Base-by-base conservation (phyloP, 2,329 filamentous ascomycete species). In the Pyrenochaeta sp. region DNA sequence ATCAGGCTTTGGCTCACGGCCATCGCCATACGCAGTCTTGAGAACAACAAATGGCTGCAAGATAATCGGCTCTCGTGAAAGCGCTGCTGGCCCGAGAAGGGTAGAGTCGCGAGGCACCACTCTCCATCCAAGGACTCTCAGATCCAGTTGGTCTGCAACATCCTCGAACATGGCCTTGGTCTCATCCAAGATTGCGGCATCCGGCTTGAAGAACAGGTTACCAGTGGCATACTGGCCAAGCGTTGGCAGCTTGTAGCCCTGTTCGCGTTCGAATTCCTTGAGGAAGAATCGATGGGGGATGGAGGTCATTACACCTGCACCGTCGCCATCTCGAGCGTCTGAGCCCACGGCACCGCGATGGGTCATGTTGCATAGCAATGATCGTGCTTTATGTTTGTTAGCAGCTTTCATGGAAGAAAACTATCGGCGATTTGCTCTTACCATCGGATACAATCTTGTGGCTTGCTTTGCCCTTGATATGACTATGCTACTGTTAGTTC, bases 361-460 rank as follows among this genome's bases (percentile, higher is more conserved):
- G 84, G 95, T 98, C 95, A 99, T 99, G 85, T 99, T 98, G 85
- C 95, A 99, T 61, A 99, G 88, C 58, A 99, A 84, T 79, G 93
- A 96, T 64, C 91, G 90, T 65, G 93, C 91, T 95, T 68, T 39
- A 56, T 29, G 61, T 32, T 11, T 42, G 36, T 59, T 54, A 75
- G 82, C 65, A 9, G n/a, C 79, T 46, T 39, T 2, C 11, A 21
- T 42, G 14, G 14, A 23, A 30, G 17, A 18, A 17, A 12, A 15
- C n/a, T 0, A 2, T 32, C 29, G 29, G 40, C 12, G 3, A 15
- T 49, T 46, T n/a, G 23, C 43, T 60, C 87, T 81, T 79, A 95
- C 91, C 94, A 96, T 98, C 94, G 80, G 90, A 97, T 61, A 98
- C 90, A 73, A 98, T 98, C 77, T 98, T 99, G 85, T 98, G 95